A percentile compares a stretch with the other conserved stretches of the same genome.
phyloP scores from a whole-genome alignment of 768 basidiomycete genomes.

The Trametes cinnabarina region DNA sequence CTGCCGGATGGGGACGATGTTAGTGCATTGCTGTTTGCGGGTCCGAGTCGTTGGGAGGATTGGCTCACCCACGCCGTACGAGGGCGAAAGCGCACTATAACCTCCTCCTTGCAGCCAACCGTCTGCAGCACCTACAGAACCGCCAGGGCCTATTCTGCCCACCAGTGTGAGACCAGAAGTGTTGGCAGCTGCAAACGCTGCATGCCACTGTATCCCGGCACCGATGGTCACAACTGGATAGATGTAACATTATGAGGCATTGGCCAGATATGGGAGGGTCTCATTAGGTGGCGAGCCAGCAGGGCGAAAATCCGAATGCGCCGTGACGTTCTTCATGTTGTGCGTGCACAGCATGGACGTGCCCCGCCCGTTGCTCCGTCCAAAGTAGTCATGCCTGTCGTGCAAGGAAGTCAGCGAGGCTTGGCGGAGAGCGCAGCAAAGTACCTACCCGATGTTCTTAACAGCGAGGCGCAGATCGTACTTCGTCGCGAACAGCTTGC shows the following conservation, averaged over 20 bases:
- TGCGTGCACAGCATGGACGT: slow-evolving; percentile 40
- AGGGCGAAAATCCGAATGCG: slow-evolving; percentile 31
- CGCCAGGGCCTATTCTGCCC: slow-evolving; percentile 13
- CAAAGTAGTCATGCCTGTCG: slow-evolving; percentile 2
- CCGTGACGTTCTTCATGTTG: slow-evolving; percentile 38
- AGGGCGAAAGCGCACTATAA: slow-evolving; percentile 30
- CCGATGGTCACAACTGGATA: slow-evolving; percentile 34
- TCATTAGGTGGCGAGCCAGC: slow-evolving; percentile 26
- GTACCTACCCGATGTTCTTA: slow-evolving; percentile 31
- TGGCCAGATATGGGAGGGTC: too few relatives aligned
- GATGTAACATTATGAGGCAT: too few relatives aligned
- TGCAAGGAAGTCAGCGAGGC: slow-evolving; percentile 18
- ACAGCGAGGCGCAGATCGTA: slow-evolving; percentile 25
- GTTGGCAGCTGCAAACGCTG: slow-evolving; percentile 2
- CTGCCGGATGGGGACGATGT: slow-evolving; percentile 15
- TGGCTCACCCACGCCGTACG: slow-evolving; percentile 29
- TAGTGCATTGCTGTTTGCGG: slow-evolving; percentile 3
- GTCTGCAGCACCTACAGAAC: slow-evolving; percentile 46
- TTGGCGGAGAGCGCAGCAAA: neutral
- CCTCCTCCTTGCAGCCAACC: slow-evolving; percentile 42
- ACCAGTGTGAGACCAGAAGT: neutral
- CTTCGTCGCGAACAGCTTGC: slow-evolving; percentile 25
- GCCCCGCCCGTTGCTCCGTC: slow-evolving; percentile 28
- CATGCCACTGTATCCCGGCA: slow-evolving; percentile 20
- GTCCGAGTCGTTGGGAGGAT: neutral